These are phyloP conservation scores for Suillus subluteus DNA, from an alignment of 768 basidiomycete genomes.

Conservation along the genomic window DNA sequence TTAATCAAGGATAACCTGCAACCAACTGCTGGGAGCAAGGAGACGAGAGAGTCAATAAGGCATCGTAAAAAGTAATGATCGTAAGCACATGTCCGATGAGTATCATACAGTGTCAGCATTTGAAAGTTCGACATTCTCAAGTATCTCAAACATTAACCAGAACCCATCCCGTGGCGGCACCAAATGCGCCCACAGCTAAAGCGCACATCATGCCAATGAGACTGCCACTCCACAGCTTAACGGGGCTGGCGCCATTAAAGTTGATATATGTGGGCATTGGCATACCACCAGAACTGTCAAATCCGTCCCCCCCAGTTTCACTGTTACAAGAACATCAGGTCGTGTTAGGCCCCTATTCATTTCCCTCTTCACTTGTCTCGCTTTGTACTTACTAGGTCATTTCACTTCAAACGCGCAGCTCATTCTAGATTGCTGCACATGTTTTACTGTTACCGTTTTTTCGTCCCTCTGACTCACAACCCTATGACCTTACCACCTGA, in stretches of 20 bases:
- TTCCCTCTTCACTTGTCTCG: too few species aligned
- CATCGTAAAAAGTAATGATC: neutral
- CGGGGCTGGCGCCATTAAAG: constrained; percentile 43
- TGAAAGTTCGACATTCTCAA: too few species aligned
- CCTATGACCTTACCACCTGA: too few species aligned
- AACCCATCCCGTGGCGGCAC: constrained; percentile 7
- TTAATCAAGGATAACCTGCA: neutral
- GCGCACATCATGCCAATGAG: constrained; percentile 10
- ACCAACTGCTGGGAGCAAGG: neutral
- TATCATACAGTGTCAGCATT: neutral
- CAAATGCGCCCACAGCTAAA: constrained; percentile 11
- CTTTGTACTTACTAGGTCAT: too few species aligned
- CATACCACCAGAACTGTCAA: constrained; percentile 19
- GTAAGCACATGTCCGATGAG: neutral
- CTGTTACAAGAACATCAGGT: too few species aligned
- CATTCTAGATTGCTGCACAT: too few species aligned
- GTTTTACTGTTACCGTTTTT: too few species aligned
- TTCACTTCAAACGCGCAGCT: too few species aligned
- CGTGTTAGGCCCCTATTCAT: too few species aligned
- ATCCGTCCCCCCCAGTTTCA: constrained; percentile 44
- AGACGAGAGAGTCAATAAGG: neutral
- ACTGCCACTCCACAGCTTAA: constrained; percentile 3
- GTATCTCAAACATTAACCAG: constrained; percentile 7
- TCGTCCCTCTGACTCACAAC: too few species aligned
- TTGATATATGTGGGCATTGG: constrained; percentile 45